Evolutionary conservation across 2,329 filamentous ascomycete species (phyloP).

Genomic region (Sporothrix pallida): DNA sequence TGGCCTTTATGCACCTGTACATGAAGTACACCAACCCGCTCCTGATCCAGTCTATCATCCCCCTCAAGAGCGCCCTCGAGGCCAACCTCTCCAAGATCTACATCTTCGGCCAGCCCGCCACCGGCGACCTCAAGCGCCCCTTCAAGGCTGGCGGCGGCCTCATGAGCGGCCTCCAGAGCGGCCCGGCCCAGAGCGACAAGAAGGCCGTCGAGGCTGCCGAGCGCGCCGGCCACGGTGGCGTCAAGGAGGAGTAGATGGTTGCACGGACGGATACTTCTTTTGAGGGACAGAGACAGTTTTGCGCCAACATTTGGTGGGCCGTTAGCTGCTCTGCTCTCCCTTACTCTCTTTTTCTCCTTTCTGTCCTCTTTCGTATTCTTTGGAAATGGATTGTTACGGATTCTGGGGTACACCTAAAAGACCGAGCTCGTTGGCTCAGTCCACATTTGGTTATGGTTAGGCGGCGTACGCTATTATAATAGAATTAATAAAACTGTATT

Average conservation of each 20-base stretch:
- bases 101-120: slow-evolving; percentile 82
- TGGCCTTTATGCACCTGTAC: slow-evolving; percentile 98
- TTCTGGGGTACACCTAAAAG: neutral
- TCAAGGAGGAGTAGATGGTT: slow-evolving; percentile 68
- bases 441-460: neutral
- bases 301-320: neutral
- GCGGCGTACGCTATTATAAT: neutral
- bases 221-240: slow-evolving; percentile 73
- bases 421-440: neutral
- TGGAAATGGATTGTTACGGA: neutral
- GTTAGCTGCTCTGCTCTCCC: neutral
- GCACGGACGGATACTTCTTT: too few species aligned
- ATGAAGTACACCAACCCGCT: slow-evolving; percentile 99
- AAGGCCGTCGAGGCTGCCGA: slow-evolving; percentile 82
- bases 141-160: slow-evolving; percentile 88
- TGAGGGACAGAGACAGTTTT: neutral
- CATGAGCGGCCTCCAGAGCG: slow-evolving; percentile 77
- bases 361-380: neutral
- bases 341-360: neutral
- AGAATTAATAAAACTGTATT: neutral
- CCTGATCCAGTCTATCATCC: slow-evolving; percentile 97
- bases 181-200: slow-evolving; percentile 86
- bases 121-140: slow-evolving; percentile 89
- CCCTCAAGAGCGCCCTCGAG: slow-evolving; percentile 93
- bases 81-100: slow-evolving; percentile 96